A percentile compares a stretch with the other conserved stretches of the same genome.
phyloP scores from a whole-genome alignment of 352 stramenopile species.

The Pythium guiyangense region DNA sequence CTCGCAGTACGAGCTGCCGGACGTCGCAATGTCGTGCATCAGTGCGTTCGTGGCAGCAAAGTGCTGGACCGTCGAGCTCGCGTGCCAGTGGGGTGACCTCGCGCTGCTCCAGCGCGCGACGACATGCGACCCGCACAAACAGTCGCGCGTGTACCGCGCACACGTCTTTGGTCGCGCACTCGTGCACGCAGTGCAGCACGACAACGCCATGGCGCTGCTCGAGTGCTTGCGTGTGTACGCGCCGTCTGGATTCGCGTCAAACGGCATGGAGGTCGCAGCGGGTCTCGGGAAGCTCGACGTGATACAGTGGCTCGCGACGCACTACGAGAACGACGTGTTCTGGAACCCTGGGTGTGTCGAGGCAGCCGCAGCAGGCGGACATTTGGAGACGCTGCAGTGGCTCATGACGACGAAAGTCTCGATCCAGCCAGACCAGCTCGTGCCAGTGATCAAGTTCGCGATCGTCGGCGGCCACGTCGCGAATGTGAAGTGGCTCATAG shows the following conservation, averaged over 20 bases:
- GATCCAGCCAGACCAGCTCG: too few relatives aligned
- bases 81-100: too few relatives aligned
- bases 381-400: background rate
- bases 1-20: too few relatives aligned
- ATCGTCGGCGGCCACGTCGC: too few relatives aligned
- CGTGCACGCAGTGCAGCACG: background rate
- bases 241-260: background rate
- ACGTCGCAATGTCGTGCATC: too few relatives aligned
- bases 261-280: background rate
- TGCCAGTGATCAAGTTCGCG: too few relatives aligned
- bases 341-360: background rate
- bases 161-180: background rate
- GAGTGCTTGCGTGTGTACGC: background rate
- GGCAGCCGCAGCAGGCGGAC: background rate
- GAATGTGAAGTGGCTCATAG: too few relatives aligned
- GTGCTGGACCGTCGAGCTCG: too few relatives aligned
- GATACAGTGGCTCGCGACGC: slow-evolving; percentile 1
- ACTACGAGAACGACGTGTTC: background rate
- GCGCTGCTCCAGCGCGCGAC: too few relatives aligned
- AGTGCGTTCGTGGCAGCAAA: too few relatives aligned
- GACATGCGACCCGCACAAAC: background rate
- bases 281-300: background rate
- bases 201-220: slow-evolving; percentile 1
- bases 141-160: background rate
- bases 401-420: background rate